A percentile compares a stretch with the other conserved stretches of the same genome.
phyloP scores from a whole-genome alignment of 805 yeast genomes.

The Priceomyces castillae region DNA sequence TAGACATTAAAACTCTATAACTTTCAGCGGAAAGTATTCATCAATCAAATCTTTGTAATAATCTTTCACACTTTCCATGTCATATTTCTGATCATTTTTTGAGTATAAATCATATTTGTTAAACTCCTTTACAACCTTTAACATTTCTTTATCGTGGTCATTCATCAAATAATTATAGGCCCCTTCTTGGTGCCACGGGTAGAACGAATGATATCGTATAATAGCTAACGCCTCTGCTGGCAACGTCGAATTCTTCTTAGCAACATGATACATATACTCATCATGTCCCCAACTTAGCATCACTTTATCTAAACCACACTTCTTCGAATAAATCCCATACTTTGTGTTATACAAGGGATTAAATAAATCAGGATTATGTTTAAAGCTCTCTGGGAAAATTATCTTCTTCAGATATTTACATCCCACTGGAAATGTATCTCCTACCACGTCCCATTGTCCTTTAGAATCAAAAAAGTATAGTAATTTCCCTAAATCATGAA shows the following conservation, averaged over 20 bases:
- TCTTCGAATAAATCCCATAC: slow-evolving; percentile 61
- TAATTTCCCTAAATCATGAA: slow-evolving; percentile 69
- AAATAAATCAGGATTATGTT: slow-evolving; percentile 55
- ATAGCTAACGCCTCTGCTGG: slow-evolving; percentile 69
- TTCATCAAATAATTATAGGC: slow-evolving; percentile 66
- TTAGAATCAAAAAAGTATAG: slow-evolving; percentile 67
- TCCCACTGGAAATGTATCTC: slow-evolving; percentile 77
- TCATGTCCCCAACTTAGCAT: slow-evolving; percentile 81
- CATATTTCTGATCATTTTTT: slow-evolving; percentile 48
- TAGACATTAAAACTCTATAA: slow-evolving; percentile 56
- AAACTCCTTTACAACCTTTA: slow-evolving; percentile 62
- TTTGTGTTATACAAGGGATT: slow-evolving; percentile 66
- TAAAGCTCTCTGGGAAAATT: slow-evolving; percentile 59
- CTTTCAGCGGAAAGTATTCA: slow-evolving; percentile 59
- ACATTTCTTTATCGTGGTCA: slow-evolving; percentile 57
- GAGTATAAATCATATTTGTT: slow-evolving; percentile 70
- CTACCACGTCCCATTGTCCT: slow-evolving; percentile 82
- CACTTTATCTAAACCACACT: slow-evolving; percentile 66
- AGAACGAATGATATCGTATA: slow-evolving; percentile 73
- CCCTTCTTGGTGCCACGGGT: slow-evolving; percentile 73
- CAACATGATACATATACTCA: slow-evolving; percentile 73
- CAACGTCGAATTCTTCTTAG: slow-evolving; percentile 58
- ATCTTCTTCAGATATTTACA: slow-evolving; percentile 60
- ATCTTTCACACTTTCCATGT: slow-evolving; percentile 50
- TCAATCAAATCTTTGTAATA: slow-evolving; percentile 63